Percentiles rank a stretch among this genome's conserved stretches.
These are phyloP conservation scores for Hippophae gyantsensis DNA, from an alignment of 306 rosid species.

Conservation along the genomic window DNA sequence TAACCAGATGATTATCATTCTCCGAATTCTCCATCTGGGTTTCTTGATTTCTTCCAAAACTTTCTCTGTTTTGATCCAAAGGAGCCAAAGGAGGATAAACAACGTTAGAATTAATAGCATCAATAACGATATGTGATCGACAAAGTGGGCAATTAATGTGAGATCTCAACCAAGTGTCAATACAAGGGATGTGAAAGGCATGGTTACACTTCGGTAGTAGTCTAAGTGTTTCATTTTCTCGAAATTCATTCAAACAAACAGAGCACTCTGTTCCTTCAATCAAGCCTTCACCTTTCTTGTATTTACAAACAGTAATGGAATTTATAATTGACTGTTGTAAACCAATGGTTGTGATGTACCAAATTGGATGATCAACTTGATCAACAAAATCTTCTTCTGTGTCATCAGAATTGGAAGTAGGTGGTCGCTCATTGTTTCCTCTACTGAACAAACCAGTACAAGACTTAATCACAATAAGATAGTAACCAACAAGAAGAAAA, in stretches of 20 bases:
- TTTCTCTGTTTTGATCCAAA: slow-evolving; percentile 19
- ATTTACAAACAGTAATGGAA: slow-evolving; percentile 45
- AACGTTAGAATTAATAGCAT: slow-evolving; percentile 12
- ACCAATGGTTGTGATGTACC: slow-evolving; percentile 57
- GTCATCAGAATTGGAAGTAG: slow-evolving; percentile 13
- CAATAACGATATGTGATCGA: slow-evolving; percentile 37
- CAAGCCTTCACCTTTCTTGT: slow-evolving; percentile 43
- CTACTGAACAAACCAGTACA: slow-evolving; percentile 29
- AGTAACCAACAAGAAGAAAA: slow-evolving; percentile 37
- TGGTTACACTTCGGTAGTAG: slow-evolving; percentile 68
- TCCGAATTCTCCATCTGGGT: slow-evolving; percentile 25
- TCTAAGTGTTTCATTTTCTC: slow-evolving; percentile 41
- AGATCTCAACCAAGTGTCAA: slow-evolving; percentile 66
- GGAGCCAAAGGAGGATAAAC: slow-evolving; percentile 7
- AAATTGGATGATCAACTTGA: slow-evolving; percentile 54
- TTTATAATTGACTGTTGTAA: slow-evolving; percentile 58
- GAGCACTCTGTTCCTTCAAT: slow-evolving; percentile 65
- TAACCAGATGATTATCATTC: slow-evolving; percentile 19
- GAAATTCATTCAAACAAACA: slow-evolving; percentile 59
- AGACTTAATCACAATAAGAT: slow-evolving; percentile 39
- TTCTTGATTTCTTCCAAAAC: slow-evolving; percentile 20
- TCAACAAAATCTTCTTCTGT: slow-evolving; percentile 31
- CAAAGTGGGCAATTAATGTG: slow-evolving; percentile 72
- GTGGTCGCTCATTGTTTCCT: slow-evolving; percentile 9
- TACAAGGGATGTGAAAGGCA: slow-evolving; percentile 54